phyloP scores from a whole-genome alignment of 148 eudicot genomes.

The Chenopodium berlandieri region DNA sequence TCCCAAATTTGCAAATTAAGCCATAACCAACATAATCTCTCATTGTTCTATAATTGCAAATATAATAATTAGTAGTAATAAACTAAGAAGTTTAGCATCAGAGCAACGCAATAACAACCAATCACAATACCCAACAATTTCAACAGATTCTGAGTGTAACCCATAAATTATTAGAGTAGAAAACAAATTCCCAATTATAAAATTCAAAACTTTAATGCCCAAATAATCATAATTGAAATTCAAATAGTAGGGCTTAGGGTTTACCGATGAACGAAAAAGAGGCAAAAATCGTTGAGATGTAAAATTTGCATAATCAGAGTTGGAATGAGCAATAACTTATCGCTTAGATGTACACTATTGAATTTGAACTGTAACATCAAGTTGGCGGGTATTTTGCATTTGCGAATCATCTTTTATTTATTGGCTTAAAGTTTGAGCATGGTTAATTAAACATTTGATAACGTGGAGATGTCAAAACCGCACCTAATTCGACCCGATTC shows the following conservation, averaged over 20 bases:
- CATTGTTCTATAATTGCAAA: background rate
- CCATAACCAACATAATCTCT: constrained; percentile 7
- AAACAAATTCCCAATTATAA: background rate
- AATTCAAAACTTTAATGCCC: constrained; percentile 11
- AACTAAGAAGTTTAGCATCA: constrained; percentile 4
- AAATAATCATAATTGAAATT: background rate
- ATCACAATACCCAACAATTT: constrained; percentile 18
- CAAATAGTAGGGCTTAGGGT: constrained; percentile 13
- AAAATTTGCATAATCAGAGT: constrained; percentile 2
- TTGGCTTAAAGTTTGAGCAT: too few species aligned
- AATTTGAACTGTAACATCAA: background rate
- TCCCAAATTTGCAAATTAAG: constrained; percentile 17
- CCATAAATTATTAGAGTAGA: background rate
- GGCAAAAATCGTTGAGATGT: background rate
- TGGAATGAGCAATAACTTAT: background rate
- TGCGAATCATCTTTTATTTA: background rate
- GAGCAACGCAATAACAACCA: constrained; percentile 4
- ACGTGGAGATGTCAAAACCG: too few species aligned
- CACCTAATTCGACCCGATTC: too few species aligned
- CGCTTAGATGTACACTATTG: constrained; percentile 3
- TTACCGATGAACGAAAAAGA: constrained; percentile 8
- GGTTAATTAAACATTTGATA: too few species aligned
- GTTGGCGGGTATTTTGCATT: constrained; percentile 12
- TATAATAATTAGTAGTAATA: background rate
- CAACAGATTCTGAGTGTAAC: constrained; percentile 12